Percentiles rank a stretch among this genome's conserved stretches.
Conservation (phyloP, 2,329 filamentous ascomycete species). For the Thielaviopsis punctulata region DNA sequence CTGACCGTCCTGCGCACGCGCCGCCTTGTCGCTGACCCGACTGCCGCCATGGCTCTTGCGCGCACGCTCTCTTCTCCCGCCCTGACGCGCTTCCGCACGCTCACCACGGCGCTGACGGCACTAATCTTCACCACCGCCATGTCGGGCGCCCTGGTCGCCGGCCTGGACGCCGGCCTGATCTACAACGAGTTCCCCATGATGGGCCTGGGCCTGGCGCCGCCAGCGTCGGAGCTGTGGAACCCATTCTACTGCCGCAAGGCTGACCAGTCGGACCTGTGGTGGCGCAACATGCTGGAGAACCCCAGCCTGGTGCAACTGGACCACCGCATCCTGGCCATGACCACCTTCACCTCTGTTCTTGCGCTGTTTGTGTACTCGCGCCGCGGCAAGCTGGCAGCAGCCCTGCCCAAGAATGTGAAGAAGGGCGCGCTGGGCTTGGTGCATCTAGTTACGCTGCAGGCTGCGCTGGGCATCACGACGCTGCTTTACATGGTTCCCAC, state of each 20-base stretch:
- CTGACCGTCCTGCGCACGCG: constrained; percentile 68
- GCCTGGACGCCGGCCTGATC: constrained; percentile 88
- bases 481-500: constrained; percentile 88
- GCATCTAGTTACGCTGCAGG: constrained; percentile 68
- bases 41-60: constrained; percentile 41
- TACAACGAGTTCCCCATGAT: constrained; percentile 98
- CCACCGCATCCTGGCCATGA: constrained; percentile 80
- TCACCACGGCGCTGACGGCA: constrained; percentile 49
- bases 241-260: constrained; percentile 66
- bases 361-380: constrained; percentile 68
- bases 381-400: constrained; percentile 36
- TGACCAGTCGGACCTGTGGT: constrained; percentile 73
- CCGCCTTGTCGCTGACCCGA: constrained; percentile 50
- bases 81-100: constrained; percentile 57
- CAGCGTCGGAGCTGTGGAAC: constrained; percentile 67
- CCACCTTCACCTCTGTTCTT: constrained; percentile 69
- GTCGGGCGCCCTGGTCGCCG: constrained; percentile 85
- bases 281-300: constrained; percentile 97
- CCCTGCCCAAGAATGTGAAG: constrained; percentile 44
- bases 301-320: constrained; percentile 89
- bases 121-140: constrained; percentile 82
- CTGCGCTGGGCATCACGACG: constrained; percentile 72
- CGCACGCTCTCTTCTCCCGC: constrained; percentile 45
- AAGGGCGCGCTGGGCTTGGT: constrained; percentile 65
- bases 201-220: constrained; percentile 69